A percentile compares a stretch with the other conserved stretches of the same genome.
Evolutionary conservation across 208 protist species (phyloP).

Genomic region (Leptomonas pyrrhocoris): DNA sequence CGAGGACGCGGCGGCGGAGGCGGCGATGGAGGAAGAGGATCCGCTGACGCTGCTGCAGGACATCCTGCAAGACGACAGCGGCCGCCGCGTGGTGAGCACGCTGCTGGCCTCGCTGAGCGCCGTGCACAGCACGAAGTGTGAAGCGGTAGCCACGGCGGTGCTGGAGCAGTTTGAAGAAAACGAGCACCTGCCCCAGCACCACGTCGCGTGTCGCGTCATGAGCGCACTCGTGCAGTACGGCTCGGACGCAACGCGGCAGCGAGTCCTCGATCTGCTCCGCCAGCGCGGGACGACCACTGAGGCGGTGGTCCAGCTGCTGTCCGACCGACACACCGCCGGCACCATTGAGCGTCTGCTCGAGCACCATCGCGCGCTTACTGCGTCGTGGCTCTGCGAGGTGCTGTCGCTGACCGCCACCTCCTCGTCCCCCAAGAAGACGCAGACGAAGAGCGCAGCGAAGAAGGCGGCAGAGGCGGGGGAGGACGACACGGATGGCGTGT

Average conservation of each 20-base stretch:
- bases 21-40: conserved; percentile 41
- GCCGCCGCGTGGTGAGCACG: conserved; percentile 73
- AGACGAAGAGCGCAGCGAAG: conserved; percentile 19
- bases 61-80: conserved; percentile 80
- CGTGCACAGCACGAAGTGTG: conserved; percentile 39
- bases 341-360: conserved; percentile 79
- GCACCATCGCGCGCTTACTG: conserved; percentile 40
- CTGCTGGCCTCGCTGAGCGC: conserved; percentile 60
- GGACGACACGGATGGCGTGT: conserved; percentile 10
- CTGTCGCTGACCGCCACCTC: conserved; percentile 39
- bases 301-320: conserved; percentile 53
- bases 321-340: conserved; percentile 75
- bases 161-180: conserved; percentile 84
- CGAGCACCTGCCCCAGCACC: conserved; percentile 73
- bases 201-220: conserved; percentile 84
- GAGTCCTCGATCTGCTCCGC: conserved; percentile 74
- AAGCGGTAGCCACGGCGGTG: conserved; percentile 54
- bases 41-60: conserved; percentile 71
- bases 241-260: conserved; percentile 33
- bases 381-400: conserved; percentile 69
- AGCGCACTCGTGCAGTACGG: conserved; percentile 78
- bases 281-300: conserved; percentile 56
- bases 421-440: conserved; percentile 29
- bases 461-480: not conserved
- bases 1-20: conserved; percentile 35